Evolutionary conservation across 352 stramenopile genomes (phyloP).

Genomic region (Phytophthora foliorum): DNA sequence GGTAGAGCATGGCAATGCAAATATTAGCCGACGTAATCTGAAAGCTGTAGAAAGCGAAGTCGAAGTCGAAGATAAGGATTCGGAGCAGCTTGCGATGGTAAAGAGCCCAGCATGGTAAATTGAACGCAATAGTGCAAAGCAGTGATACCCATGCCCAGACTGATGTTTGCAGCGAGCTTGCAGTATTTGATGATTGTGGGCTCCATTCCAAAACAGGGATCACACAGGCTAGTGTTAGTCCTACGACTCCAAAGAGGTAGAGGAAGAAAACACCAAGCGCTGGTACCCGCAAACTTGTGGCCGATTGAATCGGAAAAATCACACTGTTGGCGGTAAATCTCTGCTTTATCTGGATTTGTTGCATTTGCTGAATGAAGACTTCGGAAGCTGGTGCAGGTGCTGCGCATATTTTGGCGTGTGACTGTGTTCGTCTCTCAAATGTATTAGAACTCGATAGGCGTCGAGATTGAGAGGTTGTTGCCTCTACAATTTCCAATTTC

Average conservation of each 20-base stretch:
- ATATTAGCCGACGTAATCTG: conserved; percentile 35
- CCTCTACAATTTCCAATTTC: background rate
- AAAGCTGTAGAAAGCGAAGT: conserved; percentile 42
- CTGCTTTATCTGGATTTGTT: conserved; percentile 11
- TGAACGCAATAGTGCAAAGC: conserved; percentile 6
- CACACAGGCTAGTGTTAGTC: conserved; percentile 1
- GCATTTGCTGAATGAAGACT: conserved; percentile 1
- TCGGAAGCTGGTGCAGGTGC: too few species aligned
- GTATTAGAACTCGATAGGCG: too few species aligned
- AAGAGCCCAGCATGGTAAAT: background rate
- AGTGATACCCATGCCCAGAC: background rate
- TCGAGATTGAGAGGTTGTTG: too few species aligned
- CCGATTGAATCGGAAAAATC: background rate
- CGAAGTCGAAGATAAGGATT: conserved; percentile 48
- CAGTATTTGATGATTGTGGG: background rate
- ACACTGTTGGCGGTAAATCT: conserved; percentile 6
- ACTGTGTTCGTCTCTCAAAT: too few species aligned
- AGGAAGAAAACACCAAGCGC: background rate
- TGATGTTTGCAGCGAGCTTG: background rate
- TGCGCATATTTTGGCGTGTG: too few species aligned
- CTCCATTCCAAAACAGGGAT: background rate
- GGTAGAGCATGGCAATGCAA: conserved; percentile 27
- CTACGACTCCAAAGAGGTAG: background rate
- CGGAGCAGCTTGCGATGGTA: conserved; percentile 36
- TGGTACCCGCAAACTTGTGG: background rate